A percentile compares a stretch with the other conserved stretches of the same genome.
Evolutionary conservation across 208 protist species (phyloP).

Genomic region (Phytomonas sp.): DNA sequence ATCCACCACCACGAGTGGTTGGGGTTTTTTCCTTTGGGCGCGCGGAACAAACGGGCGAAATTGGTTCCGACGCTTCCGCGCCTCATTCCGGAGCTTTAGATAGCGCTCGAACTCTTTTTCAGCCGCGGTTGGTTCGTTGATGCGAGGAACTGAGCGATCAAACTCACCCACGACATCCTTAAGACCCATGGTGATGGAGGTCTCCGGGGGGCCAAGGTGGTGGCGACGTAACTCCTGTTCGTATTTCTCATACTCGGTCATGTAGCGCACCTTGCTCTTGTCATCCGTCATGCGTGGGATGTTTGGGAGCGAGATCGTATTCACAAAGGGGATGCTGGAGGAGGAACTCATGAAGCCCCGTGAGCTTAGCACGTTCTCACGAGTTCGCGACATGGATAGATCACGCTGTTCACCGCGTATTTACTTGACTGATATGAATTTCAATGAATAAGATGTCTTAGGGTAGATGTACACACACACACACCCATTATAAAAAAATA

Average conservation of each 20-base stretch:
- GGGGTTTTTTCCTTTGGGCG: not conserved
- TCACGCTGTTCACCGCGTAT: not conserved
- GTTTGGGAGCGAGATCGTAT: conserved; percentile 62
- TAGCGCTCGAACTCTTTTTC: conserved; percentile 49
- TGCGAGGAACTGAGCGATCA: conserved; percentile 51
- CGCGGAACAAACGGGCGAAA: not conserved
- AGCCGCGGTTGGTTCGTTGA: conserved; percentile 48
- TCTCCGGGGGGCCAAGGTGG: conserved; percentile 66
- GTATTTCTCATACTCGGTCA: conserved; percentile 84
- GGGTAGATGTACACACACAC: conserved; percentile 5
- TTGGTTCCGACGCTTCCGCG: conserved; percentile 7
- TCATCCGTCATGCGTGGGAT: conserved; percentile 81
- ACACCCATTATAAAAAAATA: not conserved
- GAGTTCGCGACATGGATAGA: not conserved
- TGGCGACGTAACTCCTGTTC: conserved; percentile 83
- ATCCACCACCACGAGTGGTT: not conserved
- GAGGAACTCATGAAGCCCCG: conserved; percentile 6
- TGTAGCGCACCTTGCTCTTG: conserved; percentile 59
- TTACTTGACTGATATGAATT: not conserved
- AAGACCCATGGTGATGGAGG: conserved; percentile 60
- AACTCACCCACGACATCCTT: conserved; percentile 50
- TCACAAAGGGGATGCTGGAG: not conserved
- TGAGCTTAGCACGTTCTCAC: not conserved
- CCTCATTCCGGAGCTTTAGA: conserved; percentile 10
- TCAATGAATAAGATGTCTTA: not conserved